Conservation (phyloP, 2,329 filamentous ascomycete species). For the Aspergillus sp. region DNA sequence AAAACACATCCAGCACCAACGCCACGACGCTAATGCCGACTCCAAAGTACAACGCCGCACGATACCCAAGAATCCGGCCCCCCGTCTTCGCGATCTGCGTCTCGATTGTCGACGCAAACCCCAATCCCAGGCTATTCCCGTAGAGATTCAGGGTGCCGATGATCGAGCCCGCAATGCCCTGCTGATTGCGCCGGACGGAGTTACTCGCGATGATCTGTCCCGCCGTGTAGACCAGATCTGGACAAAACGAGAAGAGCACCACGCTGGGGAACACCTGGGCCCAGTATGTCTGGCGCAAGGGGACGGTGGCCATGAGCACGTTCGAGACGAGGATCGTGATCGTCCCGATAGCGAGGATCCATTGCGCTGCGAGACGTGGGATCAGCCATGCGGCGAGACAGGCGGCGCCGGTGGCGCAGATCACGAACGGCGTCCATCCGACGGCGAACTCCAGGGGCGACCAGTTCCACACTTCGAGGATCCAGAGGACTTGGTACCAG, state of each 20-base stretch:
- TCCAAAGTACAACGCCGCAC: conserved; percentile 33
- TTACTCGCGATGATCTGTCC: conserved; percentile 57
- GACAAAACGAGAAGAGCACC: conserved; percentile 40
- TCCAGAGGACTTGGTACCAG: conserved; percentile 52
- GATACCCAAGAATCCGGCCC: conserved; percentile 27
- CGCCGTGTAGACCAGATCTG: conserved; percentile 52
- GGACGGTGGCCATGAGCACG: conserved; percentile 46
- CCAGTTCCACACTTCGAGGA: conserved; percentile 44
- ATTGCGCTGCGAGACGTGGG: conserved; percentile 48
- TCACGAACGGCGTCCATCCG: conserved; percentile 43
- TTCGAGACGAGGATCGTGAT: conserved; percentile 29
- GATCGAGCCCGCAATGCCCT: conserved; percentile 53
- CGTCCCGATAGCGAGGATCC: conserved; percentile 49
- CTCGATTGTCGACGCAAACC: conserved; percentile 46
- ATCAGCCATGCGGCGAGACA: conserved; percentile 48
- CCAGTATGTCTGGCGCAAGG: conserved; percentile 48
- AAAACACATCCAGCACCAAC: conserved; percentile 29
- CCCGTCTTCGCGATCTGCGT: conserved; percentile 20
- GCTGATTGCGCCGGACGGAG: conserved; percentile 47
- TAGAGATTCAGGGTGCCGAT: conserved; percentile 49
- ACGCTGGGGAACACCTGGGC: conserved; percentile 42
- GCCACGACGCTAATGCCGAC: conserved; percentile 29
- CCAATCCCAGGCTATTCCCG: conserved; percentile 44
- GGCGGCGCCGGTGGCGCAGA: conserved; percentile 41
- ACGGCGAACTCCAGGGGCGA: conserved; percentile 42